Base-by-base conservation (phyloP, 1,284 basidiomycete genomes). In the Anthracocystis panici-leucophaei region DNA sequence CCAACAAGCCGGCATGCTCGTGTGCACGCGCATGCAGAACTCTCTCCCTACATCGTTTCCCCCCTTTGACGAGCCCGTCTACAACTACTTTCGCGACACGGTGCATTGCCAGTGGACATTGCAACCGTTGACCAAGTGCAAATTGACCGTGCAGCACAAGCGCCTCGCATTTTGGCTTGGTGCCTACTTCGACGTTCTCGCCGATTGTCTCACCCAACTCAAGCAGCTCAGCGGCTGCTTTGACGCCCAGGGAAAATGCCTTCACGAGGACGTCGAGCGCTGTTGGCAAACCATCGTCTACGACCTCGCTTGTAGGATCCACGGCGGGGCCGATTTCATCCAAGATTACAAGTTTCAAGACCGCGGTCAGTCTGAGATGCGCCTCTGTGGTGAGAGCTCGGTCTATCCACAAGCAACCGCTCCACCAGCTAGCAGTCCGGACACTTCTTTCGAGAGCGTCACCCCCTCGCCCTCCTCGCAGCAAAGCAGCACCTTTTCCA, bases 121-220 rank as follows among this genome's bases (percentile, higher is more conserved):
- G 7, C 33, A 35, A 35, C 7, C 33, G 7, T 35, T 35, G 33
- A 16, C 14, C 53, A 6, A 55, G 20, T 3, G 2, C 40, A 55
- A 44, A 27, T 25, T 29, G 40, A 25, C 38, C 18, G 41, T 44
- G 6, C 53, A 55, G 41, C 41, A 56, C 54, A 45, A 56, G 27
- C 54, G 42, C 29, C n/a, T 56, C 10, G 54, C 54, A 33, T 25
- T 31, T 25, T 56, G 54, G 54, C 2, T 56, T n/a, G 54, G 54
- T 20, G 42, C 42, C 29, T 56, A 56, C 44, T 56, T 46, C 20
- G 6, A 5, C 9, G 5, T 33, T 20, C 54, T 56, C 20, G 54
- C 54, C 29, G 25, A 45, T 2, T 7, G 6, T 11, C 8, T 56
- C 21, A 18, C 27, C 2, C 14, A 12, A 1, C 44, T 46, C 29